A percentile compares a stretch with the other conserved stretches of the same genome.
These are phyloP conservation scores for Sphagnum fallax DNA, from an alignment of 228 moss, liverwort and hornwort species.

Conservation along the genomic window DNA sequence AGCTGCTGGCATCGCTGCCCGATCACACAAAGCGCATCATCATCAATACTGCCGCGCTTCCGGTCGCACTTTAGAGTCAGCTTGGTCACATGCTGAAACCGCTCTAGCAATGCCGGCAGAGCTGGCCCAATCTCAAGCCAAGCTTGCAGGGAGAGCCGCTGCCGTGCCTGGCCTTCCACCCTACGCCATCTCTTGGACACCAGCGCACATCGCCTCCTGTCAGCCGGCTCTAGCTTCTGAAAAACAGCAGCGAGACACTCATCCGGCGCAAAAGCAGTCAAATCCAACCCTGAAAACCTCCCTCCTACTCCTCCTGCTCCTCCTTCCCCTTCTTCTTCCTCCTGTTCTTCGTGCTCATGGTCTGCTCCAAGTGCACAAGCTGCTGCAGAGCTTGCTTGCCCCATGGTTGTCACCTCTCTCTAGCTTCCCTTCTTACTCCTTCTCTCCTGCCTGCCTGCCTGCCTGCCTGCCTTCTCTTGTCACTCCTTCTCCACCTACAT, in stretches of 20 bases:
- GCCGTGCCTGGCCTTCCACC: slow-evolving; percentile 83
- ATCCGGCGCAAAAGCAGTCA: slow-evolving; percentile 65
- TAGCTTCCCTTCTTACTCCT: too few relatives aligned
- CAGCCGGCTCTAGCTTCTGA: slow-evolving; percentile 62
- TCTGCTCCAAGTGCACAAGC: slow-evolving; percentile 62
- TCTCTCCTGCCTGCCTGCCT: too few relatives aligned
- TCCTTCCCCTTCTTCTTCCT: neutral
- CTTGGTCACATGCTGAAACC: slow-evolving; percentile 85
- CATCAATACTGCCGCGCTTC: slow-evolving; percentile 66
- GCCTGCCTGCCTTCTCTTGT: too few relatives aligned
- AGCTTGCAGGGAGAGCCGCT: slow-evolving; percentile 64
- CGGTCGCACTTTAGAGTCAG: slow-evolving; percentile 84
- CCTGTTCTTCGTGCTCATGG: slow-evolving; percentile 15
- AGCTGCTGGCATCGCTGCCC: slow-evolving; percentile 81
- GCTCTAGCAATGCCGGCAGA: slow-evolving; percentile 52
- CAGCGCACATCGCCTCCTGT: slow-evolving; percentile 75
- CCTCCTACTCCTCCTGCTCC: neutral
- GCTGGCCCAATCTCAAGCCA: slow-evolving; percentile 41
- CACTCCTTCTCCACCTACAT: too few relatives aligned
- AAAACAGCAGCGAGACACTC: slow-evolving; percentile 90
- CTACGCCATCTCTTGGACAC: slow-evolving; percentile 85
- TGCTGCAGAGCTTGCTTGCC: slow-evolving; percentile 83
- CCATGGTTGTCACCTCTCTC: slow-evolving; percentile 29
- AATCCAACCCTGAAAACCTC: slow-evolving; percentile 43
- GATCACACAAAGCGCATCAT: slow-evolving; percentile 62